These are phyloP conservation scores for Ceratobasidium sp. DNA, from an alignment of 1,284 basidiomycete genomes.

Conservation along the genomic window DNA sequence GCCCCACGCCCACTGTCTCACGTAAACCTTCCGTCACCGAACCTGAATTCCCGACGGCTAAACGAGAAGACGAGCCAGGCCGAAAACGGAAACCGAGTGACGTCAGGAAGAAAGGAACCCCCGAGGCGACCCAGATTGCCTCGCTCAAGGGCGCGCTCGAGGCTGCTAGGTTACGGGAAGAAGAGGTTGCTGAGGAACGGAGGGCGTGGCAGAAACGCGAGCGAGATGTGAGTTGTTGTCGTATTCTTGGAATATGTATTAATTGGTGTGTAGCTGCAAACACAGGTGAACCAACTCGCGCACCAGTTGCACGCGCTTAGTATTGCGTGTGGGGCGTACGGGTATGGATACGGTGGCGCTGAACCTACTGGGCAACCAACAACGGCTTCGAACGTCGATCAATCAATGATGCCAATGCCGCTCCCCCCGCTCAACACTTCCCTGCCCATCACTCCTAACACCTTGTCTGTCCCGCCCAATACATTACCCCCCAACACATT, in stretches of 20 bases:
- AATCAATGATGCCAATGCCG: neutral
- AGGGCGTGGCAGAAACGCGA: slow-evolving; percentile 56
- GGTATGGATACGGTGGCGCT: slow-evolving; percentile 13
- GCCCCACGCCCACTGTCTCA: slow-evolving; percentile 2
- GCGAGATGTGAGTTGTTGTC: slow-evolving; percentile 54
- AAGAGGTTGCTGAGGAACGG: slow-evolving; percentile 58
- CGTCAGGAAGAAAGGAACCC: slow-evolving; percentile 15
- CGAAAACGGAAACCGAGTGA: slow-evolving; percentile 14
- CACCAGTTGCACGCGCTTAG: slow-evolving; percentile 61
- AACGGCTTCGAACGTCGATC: neutral
- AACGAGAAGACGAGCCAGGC: neutral
- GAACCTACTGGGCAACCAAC: neutral
- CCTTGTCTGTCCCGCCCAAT: slow-evolving; percentile 1
- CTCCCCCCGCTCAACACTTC: neutral
- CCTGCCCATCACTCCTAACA: neutral
- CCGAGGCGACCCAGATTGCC: slow-evolving; percentile 56
- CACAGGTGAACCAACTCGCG: slow-evolving; percentile 59
- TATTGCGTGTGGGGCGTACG: slow-evolving; percentile 47
- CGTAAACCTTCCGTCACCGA: neutral
- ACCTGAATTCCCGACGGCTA: slow-evolving; percentile 6
- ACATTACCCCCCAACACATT: neutral
- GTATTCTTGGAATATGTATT: neutral
- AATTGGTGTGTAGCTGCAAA: slow-evolving; percentile 53
- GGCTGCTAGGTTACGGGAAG: slow-evolving; percentile 61
- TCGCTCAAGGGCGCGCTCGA: slow-evolving; percentile 63